Conservation (phyloP, 257 asterid species). For the Ilex asprella region DNA sequence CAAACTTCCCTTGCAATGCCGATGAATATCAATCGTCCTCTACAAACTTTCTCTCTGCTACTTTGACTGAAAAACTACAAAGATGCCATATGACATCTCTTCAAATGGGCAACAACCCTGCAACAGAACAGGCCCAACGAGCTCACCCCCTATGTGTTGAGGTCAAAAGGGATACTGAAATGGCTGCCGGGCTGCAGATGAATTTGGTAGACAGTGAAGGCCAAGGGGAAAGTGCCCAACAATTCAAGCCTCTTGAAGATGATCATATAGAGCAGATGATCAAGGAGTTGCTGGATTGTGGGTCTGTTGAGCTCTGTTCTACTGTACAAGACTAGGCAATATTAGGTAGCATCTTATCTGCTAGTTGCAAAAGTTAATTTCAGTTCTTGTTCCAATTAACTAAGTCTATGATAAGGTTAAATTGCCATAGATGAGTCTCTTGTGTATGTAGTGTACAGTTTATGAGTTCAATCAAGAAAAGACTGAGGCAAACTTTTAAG, state of each 20-base stretch:
- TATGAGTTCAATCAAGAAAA: no score
- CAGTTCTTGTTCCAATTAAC: no score
- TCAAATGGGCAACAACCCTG: constrained; percentile 27
- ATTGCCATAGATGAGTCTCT: no score
- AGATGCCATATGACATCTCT: constrained; percentile 58
- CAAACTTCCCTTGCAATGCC: constrained; percentile 45
- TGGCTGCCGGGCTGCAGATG: neutral
- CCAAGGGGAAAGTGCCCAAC: constrained; percentile 13
- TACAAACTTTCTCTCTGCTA: constrained; percentile 40
- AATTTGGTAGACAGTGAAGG: constrained; percentile 4
- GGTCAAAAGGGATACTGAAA: neutral
- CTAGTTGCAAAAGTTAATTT: no score
- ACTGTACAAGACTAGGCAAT: constrained; percentile 7
- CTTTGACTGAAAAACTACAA: constrained; percentile 51
- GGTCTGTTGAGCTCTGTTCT: constrained; percentile 47
- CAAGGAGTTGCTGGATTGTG: constrained; percentile 55
- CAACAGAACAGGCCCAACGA: constrained; percentile 3
- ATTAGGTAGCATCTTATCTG: no score
- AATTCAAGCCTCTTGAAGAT: constrained; percentile 46
- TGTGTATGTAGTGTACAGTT: no score
- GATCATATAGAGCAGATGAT: constrained; percentile 72
- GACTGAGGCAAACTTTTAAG: no score
- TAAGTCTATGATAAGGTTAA: no score
- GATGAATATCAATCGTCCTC: constrained; percentile 22
- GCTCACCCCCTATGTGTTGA: neutral